These are phyloP conservation scores for Thermothelomyces thermophilus DNA, from an alignment of 2,329 filamentous ascomycete species.

Conservation along the genomic window DNA sequence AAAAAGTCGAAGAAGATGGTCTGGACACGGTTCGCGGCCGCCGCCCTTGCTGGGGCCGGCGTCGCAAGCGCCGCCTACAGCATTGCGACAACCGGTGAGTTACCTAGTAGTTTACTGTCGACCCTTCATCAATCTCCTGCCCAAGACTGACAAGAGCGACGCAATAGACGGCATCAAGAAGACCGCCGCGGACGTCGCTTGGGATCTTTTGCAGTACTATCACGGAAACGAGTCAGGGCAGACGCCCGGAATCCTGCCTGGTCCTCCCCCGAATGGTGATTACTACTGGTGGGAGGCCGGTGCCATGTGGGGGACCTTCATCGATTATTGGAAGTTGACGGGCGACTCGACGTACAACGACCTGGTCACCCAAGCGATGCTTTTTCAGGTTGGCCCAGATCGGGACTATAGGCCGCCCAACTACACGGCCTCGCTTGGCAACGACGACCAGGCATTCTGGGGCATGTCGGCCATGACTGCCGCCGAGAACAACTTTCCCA, in stretches of 20 bases:
- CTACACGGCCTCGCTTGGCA: slow-evolving; percentile 47
- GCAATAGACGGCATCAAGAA: slow-evolving; percentile 31
- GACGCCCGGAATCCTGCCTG: slow-evolving; percentile 43
- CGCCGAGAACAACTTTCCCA: slow-evolving; percentile 57
- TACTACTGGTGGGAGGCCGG: slow-evolving; percentile 65
- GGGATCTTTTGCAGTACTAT: slow-evolving; percentile 42
- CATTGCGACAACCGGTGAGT: slow-evolving; percentile 21
- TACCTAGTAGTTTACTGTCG: neutral
- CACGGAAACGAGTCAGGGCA: slow-evolving; percentile 39
- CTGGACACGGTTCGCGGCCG: slow-evolving; percentile 15
- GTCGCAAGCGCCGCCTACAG: slow-evolving; percentile 22
- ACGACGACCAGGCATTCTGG: slow-evolving; percentile 68
- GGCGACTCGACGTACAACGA: slow-evolving; percentile 53
- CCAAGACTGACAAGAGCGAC: slow-evolving; percentile 6
- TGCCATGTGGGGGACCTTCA: slow-evolving; percentile 54
- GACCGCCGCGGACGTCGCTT: slow-evolving; percentile 35
- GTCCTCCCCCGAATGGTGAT: slow-evolving; percentile 39
- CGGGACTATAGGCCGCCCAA: slow-evolving; percentile 51
- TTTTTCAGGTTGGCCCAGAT: slow-evolving; percentile 46
- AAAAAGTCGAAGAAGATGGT: slow-evolving; percentile 21
- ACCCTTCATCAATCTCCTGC: neutral
- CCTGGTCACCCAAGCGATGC: slow-evolving; percentile 44
- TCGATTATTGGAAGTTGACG: slow-evolving; percentile 60
- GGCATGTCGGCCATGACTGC: slow-evolving; percentile 61
- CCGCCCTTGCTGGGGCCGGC: slow-evolving; percentile 14